phyloP scores from a whole-genome alignment of 2,329 filamentous ascomycete genomes.

The Diaporthe caulivora region DNA sequence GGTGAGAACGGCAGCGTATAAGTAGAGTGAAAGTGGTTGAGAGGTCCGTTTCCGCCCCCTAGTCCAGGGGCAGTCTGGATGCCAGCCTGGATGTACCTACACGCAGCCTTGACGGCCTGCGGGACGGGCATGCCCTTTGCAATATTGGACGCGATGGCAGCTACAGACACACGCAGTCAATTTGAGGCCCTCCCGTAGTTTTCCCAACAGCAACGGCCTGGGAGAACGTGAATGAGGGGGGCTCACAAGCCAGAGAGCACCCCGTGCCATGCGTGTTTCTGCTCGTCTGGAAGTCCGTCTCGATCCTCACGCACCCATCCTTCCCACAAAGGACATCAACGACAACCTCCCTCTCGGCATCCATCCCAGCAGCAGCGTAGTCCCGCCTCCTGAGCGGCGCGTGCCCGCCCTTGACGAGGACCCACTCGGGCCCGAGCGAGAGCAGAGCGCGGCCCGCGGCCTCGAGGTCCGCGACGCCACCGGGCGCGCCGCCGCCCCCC shows the following conservation, averaged over 20 bases:
- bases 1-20: conserved; percentile 77
- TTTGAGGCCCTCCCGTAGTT: background rate
- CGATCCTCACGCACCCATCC: conserved; percentile 69
- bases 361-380: conserved; percentile 67
- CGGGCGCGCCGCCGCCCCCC: conserved; percentile 53
- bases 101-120: conserved; percentile 75
- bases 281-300: conserved; percentile 78
- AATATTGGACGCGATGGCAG: conserved; percentile 81
- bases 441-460: conserved; percentile 75
- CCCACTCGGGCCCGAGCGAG: conserved; percentile 79
- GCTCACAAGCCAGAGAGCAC: conserved; percentile 88
- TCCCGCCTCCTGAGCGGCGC: conserved; percentile 78
- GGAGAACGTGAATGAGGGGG: background rate
- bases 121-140: conserved; percentile 69
- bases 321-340: conserved; percentile 81
- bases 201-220: too few relatives aligned
- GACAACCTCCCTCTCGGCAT: conserved; percentile 74
- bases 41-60: conserved; percentile 77
- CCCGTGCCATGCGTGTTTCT: conserved; percentile 94
- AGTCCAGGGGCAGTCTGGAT: conserved; percentile 74
- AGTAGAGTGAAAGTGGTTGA: conserved; percentile 83
- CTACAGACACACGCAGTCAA: conserved; percentile 49
- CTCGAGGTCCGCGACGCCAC: conserved; percentile 75
- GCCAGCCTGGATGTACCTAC: conserved; percentile 77
- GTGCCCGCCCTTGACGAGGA: conserved; percentile 93